These are phyloP conservation scores for Eucalyptus tenuipes DNA, from an alignment of 345 rosid species.

Conservation along the genomic window DNA sequence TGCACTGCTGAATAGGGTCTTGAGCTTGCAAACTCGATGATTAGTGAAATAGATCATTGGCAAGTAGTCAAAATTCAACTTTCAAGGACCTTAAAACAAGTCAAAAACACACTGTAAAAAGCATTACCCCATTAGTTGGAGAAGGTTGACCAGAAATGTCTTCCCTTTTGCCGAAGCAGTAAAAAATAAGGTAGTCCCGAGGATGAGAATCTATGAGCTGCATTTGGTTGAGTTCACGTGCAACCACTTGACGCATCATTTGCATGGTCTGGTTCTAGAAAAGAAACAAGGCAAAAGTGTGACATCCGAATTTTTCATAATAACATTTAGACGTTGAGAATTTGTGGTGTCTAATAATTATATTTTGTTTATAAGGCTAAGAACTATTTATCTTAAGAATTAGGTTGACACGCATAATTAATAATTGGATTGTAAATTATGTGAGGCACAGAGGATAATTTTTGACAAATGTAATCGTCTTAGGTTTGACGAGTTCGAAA, in stretches of 20 bases:
- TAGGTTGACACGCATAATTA: too few relatives aligned
- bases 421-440: too few relatives aligned
- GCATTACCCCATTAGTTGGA: slow-evolving; percentile 31
- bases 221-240: slow-evolving; percentile 41
- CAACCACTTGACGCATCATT: slow-evolving; percentile 67
- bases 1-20: neutral
- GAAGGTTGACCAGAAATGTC: neutral
- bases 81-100: neutral
- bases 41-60: neutral
- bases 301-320: too few relatives aligned
- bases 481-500: too few relatives aligned
- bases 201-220: slow-evolving; percentile 47
- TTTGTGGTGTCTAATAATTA: too few relatives aligned
- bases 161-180: slow-evolving; percentile 76
- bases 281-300: neutral
- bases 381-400: too few relatives aligned
- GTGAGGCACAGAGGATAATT: too few relatives aligned
- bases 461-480: too few relatives aligned
- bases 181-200: slow-evolving; percentile 86
- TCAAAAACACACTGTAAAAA: neutral
- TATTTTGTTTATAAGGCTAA: too few relatives aligned
- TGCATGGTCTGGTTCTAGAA: slow-evolving; percentile 82
- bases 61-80: too few relatives aligned
- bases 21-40: too few relatives aligned
- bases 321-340: too few relatives aligned